Evolutionary conservation across 1,139 yeast species (phyloP), one percentile per base, ranked within the genome.

Genomic region (Maudiozyma humilis): DNA sequence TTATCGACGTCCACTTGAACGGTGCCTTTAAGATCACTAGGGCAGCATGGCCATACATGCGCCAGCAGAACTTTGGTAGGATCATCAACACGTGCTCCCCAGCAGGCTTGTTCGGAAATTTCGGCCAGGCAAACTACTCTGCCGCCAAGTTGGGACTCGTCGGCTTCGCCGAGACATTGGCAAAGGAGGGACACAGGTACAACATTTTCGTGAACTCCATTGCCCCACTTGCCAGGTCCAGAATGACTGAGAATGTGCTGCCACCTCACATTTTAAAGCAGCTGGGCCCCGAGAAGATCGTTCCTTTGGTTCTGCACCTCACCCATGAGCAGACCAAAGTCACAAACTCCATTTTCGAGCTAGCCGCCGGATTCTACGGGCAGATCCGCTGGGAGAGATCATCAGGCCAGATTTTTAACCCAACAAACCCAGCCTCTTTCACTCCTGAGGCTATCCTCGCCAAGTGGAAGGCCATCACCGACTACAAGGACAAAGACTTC

Each of bases 371-470:
- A 2, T 84, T 82, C 64, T 87, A 74, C 64, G 88, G 89, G 38
- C 95, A 88, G 68, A 79, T 89, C 51, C 78, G 96, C 62, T 91
- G 97, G 96, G 93, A 91, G 69, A 78, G 97, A 62, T 79, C 93
- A 36, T 77, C 86, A 30, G 97, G 97, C 55, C 85, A 77, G 46
- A 71, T 81, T 51, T 82, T 91, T 70, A 85, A 82, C 65, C 86
- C 95, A 33, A 91, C 37, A 12, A 38, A 82, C 60, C 50, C 51
- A 23, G 71, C 72, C 41, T 57, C 80, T 17, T 82, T 84, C 56
- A 85, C 95, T 7, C 93, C 97, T 14, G 94, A 89, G 55, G 82
- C 91, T 6, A 82, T 91, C 42, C 77, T 88, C 50, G 70, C 74
- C 59, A 76, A 78, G 58, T 83, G 83, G 69, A 72, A 73, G 25